phyloP scores from a whole-genome alignment of 768 basidiomycete species.

The Boletus bicolor region DNA sequence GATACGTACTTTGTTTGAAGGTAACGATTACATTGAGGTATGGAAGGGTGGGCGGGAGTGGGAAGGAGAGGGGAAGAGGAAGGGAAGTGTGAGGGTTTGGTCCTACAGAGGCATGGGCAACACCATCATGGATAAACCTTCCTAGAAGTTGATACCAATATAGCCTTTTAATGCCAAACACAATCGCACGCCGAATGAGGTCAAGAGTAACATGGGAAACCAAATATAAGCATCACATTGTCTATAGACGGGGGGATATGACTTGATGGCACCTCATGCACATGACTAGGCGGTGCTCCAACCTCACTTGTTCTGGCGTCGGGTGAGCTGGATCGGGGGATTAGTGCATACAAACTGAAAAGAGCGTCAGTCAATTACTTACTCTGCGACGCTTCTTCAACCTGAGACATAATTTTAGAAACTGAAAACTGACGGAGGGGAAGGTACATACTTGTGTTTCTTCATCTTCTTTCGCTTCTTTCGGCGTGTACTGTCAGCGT shows the following conservation, averaged over 20 bases:
- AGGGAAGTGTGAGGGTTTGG: constrained; percentile 74
- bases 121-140: neutral
- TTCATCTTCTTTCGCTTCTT: constrained; percentile 93
- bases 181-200: neutral
- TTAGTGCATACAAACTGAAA: constrained; percentile 15
- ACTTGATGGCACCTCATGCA: neutral
- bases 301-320: constrained; percentile 34
- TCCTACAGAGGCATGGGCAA: constrained; percentile 19
- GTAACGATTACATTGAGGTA: constrained; percentile 60
- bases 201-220: neutral
- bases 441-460: constrained; percentile 81
- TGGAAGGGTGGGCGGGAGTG: constrained; percentile 75
- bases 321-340: constrained; percentile 40
- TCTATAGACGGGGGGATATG: constrained; percentile 6
- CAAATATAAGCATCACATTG: neutral
- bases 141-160: neutral
- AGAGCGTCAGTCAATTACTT: constrained; percentile 28
- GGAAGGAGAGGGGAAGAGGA: constrained; percentile 56
- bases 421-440: constrained; percentile 1
- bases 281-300: neutral
- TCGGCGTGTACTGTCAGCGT: constrained; percentile 79
- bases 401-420: constrained; percentile 38
- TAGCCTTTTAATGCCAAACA: neutral
- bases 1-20: constrained; percentile 44
- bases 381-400: constrained; percentile 90